Evolutionary conservation across 2,329 filamentous ascomycete genomes (phyloP), one percentile per base, ranked within the genome.

Genomic region (Pseudocercospora fuligena): DNA sequence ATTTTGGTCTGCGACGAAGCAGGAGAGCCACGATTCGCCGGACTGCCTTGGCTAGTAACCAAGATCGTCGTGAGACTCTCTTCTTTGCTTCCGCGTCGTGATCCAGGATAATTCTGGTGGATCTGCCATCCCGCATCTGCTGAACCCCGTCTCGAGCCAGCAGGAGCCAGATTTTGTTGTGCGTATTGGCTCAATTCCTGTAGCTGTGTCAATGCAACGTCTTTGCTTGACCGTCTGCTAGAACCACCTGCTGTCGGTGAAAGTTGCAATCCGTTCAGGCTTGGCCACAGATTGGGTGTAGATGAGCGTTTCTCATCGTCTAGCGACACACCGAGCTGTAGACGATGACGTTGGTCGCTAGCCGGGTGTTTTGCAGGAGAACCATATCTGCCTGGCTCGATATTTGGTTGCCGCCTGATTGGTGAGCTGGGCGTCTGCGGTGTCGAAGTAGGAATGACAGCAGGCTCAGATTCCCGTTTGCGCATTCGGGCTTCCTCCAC

Each of bases 51-150:
- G 61, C 72, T 75, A 47, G 76, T 76, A 59, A 78, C 74, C 60
- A 78, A 66, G 33, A 78, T 78, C 3, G 76, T 77, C 9, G 76
- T 78, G 56, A 78, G 66, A 56, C 75, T 76, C 59, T 78, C 76
- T 51, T 78, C 76, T 65, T 77, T 78, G 69, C 75, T 77, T 29
- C 76, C 75, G 57, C 76, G 66, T 60, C 76, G 62, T 12, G 76
- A 77, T 7, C 71, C 65, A 5, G 76, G 73, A 56, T 76, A 76
- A 51, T 73, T 76, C 58, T 76, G 75, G 33, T 77, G 73, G 14
- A 77, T 63, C 43, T 75, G 74, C 72, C 70, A 73, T 16, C 71
- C 67, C 14, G 77, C 76, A 65, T 79, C 77, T n/a, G 74, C 73
- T 29, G 76, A 78, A 5, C 76, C 76, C 65, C 77, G 69, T 58